Percentiles rank a stretch among this genome's conserved stretches.
These are phyloP conservation scores for Gaeumannomyces sp. DNA, from an alignment of 2,329 filamentous ascomycete genomes.

Conservation along the genomic window DNA sequence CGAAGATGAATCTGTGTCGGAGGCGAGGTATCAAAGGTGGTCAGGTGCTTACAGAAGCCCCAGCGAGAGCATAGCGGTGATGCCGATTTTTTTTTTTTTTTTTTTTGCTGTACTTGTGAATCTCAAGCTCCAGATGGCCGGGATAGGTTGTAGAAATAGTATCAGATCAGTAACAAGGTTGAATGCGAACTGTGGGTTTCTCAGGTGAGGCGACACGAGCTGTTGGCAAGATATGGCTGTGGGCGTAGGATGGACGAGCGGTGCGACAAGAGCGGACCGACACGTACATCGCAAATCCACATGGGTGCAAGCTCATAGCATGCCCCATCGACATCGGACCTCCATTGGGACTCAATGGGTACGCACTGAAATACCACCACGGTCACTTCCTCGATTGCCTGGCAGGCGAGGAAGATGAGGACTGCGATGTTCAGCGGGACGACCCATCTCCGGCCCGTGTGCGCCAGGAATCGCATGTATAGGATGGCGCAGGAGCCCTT, in stretches of 20 bases:
- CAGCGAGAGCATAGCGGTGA: constrained; percentile 13
- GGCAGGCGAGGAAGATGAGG: constrained; percentile 10
- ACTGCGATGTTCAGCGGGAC: constrained; percentile 10
- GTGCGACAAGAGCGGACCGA: neutral
- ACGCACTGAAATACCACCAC: constrained; percentile 12
- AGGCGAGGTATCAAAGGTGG: neutral
- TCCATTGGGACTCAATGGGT: constrained; percentile 11
- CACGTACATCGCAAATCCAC: constrained; percentile 10
- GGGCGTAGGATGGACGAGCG: neutral
- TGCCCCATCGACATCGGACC: constrained; percentile 1
- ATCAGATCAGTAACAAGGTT: constrained; percentile 12
- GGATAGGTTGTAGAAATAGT: constrained; percentile 15
- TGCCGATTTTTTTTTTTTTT: constrained; percentile 12
- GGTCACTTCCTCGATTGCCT: constrained; percentile 13
- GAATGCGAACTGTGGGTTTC: constrained; percentile 12
- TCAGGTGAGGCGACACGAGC: no score
- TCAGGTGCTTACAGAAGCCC: constrained; percentile 9
- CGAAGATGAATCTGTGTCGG: neutral
- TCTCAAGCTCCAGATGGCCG: constrained; percentile 14
- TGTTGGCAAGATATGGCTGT: neutral
- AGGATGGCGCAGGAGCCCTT: constrained; percentile 13
- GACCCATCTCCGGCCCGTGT: constrained; percentile 6
- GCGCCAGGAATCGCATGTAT: constrained; percentile 12
- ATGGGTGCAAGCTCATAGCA: constrained; percentile 10
- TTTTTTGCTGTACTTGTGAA: constrained; percentile 10